phyloP scores from a whole-genome alignment of 108 stramenopile genomes.

The Conticribra weissflogii region DNA sequence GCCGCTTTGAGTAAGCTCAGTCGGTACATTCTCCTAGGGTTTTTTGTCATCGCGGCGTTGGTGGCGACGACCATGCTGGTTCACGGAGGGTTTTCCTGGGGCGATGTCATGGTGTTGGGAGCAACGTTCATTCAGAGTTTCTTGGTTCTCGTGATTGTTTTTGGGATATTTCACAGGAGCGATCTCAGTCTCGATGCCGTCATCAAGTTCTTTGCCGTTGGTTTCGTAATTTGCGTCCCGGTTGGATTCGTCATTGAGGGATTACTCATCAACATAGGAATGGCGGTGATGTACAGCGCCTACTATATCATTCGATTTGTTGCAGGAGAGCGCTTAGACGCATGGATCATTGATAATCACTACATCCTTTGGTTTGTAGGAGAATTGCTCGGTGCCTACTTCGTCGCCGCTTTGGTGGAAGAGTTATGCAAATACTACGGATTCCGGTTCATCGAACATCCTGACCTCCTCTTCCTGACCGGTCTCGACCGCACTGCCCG shows the following conservation, averaged over 20 bases:
- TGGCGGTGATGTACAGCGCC: constrained; percentile 43
- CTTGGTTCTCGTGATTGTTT: constrained; percentile 74
- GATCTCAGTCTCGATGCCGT: constrained; percentile 90
- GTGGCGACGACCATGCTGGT: constrained; percentile 60
- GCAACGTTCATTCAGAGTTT: constrained; percentile 84
- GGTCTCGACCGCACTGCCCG: constrained; percentile 69
- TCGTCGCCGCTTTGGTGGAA: constrained; percentile 83
- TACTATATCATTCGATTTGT: constrained; percentile 52
- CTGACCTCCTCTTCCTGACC: constrained; percentile 84
- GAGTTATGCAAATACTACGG: constrained; percentile 91
- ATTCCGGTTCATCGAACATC: constrained; percentile 86
- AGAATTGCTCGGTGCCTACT: constrained; percentile 81
- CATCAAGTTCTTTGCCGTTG: constrained; percentile 86
- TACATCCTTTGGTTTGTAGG: constrained; percentile 65
- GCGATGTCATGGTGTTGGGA: constrained; percentile 67
- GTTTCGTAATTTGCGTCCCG: constrained; percentile 80
- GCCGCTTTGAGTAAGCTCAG: constrained; percentile 72
- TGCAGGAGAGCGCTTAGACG: constrained; percentile 53
- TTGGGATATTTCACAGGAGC: constrained; percentile 86
- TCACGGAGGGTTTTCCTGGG: constrained; percentile 77
- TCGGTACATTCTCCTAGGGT: constrained; percentile 68
- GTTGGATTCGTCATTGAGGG: constrained; percentile 80
- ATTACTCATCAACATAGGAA: constrained; percentile 59
- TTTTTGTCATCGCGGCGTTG: constrained; percentile 32
- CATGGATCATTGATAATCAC: constrained; percentile 61